A percentile compares a stretch with the other conserved stretches of the same genome.
phyloP scores from a whole-genome alignment of 2,329 filamentous ascomycete genomes.

The Colletotrichum coccodes region DNA sequence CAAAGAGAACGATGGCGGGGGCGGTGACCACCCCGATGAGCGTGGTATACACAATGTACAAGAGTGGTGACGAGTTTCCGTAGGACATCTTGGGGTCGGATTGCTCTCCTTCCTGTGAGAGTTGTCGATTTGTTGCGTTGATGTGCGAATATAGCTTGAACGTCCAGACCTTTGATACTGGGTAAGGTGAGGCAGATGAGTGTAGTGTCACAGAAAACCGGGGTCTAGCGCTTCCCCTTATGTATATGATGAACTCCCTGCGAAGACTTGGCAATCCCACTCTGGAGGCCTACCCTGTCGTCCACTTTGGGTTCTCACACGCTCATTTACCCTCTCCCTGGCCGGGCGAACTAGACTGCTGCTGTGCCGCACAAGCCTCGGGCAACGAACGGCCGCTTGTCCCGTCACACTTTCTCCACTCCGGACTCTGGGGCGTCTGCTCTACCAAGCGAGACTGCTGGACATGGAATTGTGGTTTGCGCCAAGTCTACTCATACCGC shows the following conservation, averaged over 20 bases:
- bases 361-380: constrained; percentile 19
- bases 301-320: not conserved
- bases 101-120: not conserved
- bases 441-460: not conserved
- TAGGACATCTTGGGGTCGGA: not conserved
- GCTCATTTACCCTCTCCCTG: not conserved
- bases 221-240: not conserved
- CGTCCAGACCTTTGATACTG: not conserved
- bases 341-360: not conserved
- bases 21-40: constrained; percentile 34
- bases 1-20: constrained; percentile 35
- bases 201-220: not conserved
- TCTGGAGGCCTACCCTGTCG: not conserved
- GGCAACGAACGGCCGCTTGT: not conserved
- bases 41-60: constrained; percentile 25
- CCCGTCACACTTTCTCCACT: not conserved
- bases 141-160: too few species aligned
- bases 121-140: not conserved
- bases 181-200: not conserved
- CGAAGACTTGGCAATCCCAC: not conserved
- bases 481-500: not conserved
- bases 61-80: too few species aligned
- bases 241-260: not conserved
- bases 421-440: too few species aligned
- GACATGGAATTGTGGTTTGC: too few species aligned